A percentile compares a stretch with the other conserved stretches of the same genome.
These are phyloP conservation scores for Rubroshorea leprosula DNA, from an alignment of 345 rosid species.

Conservation along the genomic window DNA sequence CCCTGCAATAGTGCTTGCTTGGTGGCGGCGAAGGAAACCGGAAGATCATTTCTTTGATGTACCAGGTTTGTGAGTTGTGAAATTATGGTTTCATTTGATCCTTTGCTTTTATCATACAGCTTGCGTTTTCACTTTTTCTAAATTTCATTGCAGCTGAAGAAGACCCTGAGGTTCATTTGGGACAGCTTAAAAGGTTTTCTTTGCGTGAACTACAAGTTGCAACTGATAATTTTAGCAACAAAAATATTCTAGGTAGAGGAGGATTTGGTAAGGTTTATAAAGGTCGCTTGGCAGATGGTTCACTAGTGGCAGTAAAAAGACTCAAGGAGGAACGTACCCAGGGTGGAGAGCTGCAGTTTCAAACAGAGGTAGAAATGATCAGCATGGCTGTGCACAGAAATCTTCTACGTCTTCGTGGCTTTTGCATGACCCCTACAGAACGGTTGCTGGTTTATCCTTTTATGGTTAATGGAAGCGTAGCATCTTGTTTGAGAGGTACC, in stretches of 20 bases:
- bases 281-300: constrained; percentile 75
- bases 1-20: constrained; percentile 81
- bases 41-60: constrained; percentile 92
- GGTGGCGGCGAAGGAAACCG: constrained; percentile 66
- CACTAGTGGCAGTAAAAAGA: constrained; percentile 81
- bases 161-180: constrained; percentile 88
- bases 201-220: constrained; percentile 85
- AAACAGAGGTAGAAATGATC: constrained; percentile 89
- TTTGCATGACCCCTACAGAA: constrained; percentile 96
- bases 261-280: constrained; percentile 91
- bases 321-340: constrained; percentile 82
- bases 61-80: constrained; percentile 55
- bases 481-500: constrained; percentile 89
- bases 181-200: constrained; percentile 85
- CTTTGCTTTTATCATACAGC: background rate
- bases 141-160: constrained; percentile 68
- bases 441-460: constrained; percentile 84
- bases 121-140: constrained; percentile 13
- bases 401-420: constrained; percentile 77
- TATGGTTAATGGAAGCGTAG: constrained; percentile 92
- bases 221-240: constrained; percentile 68
- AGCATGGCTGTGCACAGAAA: constrained; percentile 96
- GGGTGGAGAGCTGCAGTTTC: constrained; percentile 87
- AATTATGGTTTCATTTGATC: constrained; percentile 8
- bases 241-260: constrained; percentile 71